Conservation (phyloP, 2,329 filamentous ascomycete species). For the Pyrenophora seminiperda region DNA sequence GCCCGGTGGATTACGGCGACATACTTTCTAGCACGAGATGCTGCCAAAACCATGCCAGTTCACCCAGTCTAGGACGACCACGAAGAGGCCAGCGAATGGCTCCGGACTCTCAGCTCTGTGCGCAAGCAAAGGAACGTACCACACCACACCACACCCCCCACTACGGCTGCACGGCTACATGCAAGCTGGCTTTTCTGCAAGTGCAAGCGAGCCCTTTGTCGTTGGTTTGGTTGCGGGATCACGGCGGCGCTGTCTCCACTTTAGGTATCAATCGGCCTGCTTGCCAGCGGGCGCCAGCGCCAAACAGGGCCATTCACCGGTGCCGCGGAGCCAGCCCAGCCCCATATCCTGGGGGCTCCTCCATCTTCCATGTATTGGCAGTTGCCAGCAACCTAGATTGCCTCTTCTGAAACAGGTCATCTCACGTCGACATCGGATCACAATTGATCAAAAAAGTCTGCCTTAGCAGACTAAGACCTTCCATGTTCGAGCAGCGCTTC, state of each 20-base stretch:
- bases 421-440: slow-evolving; percentile 1
- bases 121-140: slow-evolving; percentile 10
- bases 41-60: not conserved
- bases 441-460: not conserved
- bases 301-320: slow-evolving; percentile 13
- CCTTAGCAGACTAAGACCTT: slow-evolving; percentile 6
- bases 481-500: not conserved
- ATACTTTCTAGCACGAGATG: slow-evolving; percentile 2
- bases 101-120: slow-evolving; percentile 10
- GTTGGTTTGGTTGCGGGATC: slow-evolving; percentile 17
- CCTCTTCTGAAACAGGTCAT: slow-evolving; percentile 3
- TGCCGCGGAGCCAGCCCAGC: slow-evolving; percentile 10
- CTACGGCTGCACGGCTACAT: slow-evolving; percentile 18
- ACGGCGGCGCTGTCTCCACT: slow-evolving; percentile 12
- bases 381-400: not conserved
- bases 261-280: slow-evolving; percentile 11
- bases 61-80: not conserved
- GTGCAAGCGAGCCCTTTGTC: slow-evolving; percentile 16
- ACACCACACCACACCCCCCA: too few relatives aligned
- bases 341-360: slow-evolving; percentile 10
- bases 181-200: slow-evolving; percentile 9
- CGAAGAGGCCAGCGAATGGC: slow-evolving; percentile 6
- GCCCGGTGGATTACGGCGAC: slow-evolving; percentile 15
- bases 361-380: not conserved
- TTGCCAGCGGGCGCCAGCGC: slow-evolving; percentile 17